Conservation (phyloP, 495 filamentous ascomycete species). For the Cryomyces minteri region DNA sequence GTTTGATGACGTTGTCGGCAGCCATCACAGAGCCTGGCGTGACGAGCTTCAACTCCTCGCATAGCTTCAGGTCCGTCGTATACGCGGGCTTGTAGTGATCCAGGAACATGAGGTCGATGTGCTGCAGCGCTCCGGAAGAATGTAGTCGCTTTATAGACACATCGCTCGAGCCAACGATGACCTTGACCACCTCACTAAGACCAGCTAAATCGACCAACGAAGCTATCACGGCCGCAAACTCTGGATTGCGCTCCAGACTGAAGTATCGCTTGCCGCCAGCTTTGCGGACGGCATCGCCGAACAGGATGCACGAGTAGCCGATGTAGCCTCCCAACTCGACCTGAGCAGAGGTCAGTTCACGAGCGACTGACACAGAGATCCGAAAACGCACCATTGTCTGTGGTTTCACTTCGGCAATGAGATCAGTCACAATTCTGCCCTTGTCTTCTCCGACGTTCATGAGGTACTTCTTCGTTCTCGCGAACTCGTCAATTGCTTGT, state of each 20-base stretch:
- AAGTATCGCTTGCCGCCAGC: constrained; percentile 42
- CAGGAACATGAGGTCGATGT: constrained; percentile 52
- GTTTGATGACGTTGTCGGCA: constrained; percentile 58
- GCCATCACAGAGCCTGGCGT: constrained; percentile 39
- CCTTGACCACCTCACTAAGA: constrained; percentile 41
- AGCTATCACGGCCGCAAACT: constrained; percentile 44
- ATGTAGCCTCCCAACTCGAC: constrained; percentile 70
- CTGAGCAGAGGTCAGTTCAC: constrained; percentile 8
- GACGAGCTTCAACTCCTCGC: constrained; percentile 47
- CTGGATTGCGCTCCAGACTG: constrained; percentile 48
- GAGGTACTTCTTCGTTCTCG: constrained; percentile 41
- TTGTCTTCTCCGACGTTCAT: constrained; percentile 69
- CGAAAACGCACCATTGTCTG: constrained; percentile 31
- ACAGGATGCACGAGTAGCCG: constrained; percentile 61
- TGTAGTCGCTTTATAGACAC: constrained; percentile 36
- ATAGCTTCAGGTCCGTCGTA: constrained; percentile 49
- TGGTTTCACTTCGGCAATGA: constrained; percentile 48
- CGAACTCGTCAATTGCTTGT: constrained; percentile 54
- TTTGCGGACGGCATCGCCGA: constrained; percentile 39
- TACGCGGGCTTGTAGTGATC: constrained; percentile 63
- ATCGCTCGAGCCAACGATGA: constrained; percentile 47
- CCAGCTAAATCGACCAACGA: constrained; percentile 50
- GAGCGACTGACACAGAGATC: not conserved
- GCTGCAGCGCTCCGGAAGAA: constrained; percentile 28
- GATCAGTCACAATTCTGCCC: constrained; percentile 41